A percentile compares a stretch with the other conserved stretches of the same genome.
phyloP scores from a whole-genome alignment of 139 green algal genomes.

The Auxenochlorella protothecoides region DNA sequence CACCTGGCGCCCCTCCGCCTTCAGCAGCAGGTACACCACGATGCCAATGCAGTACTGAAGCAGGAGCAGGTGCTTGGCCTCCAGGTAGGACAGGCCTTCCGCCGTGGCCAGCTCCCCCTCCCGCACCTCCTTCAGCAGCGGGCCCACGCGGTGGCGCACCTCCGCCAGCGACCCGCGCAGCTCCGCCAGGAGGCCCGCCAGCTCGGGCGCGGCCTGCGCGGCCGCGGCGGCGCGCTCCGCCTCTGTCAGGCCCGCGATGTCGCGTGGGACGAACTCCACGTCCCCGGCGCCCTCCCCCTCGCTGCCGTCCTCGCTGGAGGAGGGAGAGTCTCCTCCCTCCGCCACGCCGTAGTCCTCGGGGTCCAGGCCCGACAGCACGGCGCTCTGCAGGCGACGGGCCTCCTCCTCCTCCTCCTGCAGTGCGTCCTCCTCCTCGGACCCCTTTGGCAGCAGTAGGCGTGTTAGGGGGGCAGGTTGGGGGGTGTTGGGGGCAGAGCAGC shows the following conservation, averaged over 20 bases:
- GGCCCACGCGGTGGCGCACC: slow-evolving; percentile 45
- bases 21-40: slow-evolving; percentile 94
- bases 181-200: slow-evolving; percentile 64
- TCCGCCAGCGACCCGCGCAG: slow-evolving; percentile 42
- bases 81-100: slow-evolving; percentile 86
- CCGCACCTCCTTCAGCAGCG: slow-evolving; percentile 55
- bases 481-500: too few species aligned
- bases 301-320: slow-evolving; percentile 21
- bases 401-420: slow-evolving; percentile 59
- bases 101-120: slow-evolving; percentile 60
- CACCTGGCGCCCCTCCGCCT: slow-evolving; percentile 80
- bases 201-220: slow-evolving; percentile 68
- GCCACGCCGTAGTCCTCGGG: slow-evolving; percentile 53
- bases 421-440: slow-evolving; percentile 61
- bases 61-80: slow-evolving; percentile 95
- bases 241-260: slow-evolving; percentile 25
- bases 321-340: slow-evolving; percentile 14
- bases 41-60: slow-evolving; percentile 84
- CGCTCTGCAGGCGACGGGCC: slow-evolving; percentile 55
- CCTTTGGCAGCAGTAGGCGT: background rate
- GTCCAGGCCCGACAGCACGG: slow-evolving; percentile 29
- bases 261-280: slow-evolving; percentile 39
- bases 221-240: slow-evolving; percentile 38
- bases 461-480: too few species aligned
- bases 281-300: slow-evolving; percentile 10